Evolutionary conservation across 2,329 filamentous ascomycete genomes (phyloP).

Genomic region (Colletotrichum euphorbiae): DNA sequence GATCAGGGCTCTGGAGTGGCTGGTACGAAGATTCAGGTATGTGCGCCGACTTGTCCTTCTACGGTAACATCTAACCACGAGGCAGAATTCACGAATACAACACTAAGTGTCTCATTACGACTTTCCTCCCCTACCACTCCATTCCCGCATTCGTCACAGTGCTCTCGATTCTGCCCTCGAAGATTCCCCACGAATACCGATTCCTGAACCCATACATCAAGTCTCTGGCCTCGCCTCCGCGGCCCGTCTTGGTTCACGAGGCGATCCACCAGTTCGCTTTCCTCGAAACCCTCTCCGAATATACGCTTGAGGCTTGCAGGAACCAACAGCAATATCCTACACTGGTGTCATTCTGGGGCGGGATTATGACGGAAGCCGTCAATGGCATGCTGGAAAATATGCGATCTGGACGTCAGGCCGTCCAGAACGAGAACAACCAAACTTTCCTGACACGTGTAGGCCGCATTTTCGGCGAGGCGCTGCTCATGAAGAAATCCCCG

Average conservation of each 20-base stretch:
- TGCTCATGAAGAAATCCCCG: conserved; percentile 79
- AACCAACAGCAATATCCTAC: conserved; percentile 79
- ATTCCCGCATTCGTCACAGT: conserved; percentile 87
- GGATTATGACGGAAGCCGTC: conserved; percentile 86
- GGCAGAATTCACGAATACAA: conserved; percentile 90
- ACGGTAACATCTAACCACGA: conserved; percentile 9
- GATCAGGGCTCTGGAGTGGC: conserved; percentile 93
- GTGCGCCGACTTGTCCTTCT: conserved; percentile 44
- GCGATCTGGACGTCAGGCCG: conserved; percentile 78
- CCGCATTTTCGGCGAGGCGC: conserved; percentile 80
- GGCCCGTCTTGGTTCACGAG: conserved; percentile 85
- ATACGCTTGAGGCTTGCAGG: conserved; percentile 80
- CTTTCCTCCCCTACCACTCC: conserved; percentile 93
- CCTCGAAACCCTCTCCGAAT: conserved; percentile 79
- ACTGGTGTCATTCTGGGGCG: conserved; percentile 90
- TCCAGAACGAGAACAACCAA: conserved; percentile 85
- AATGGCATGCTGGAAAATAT: conserved; percentile 83
- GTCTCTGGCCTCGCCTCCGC: conserved; percentile 79
- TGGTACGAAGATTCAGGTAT: conserved; percentile 89
- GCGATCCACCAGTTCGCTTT: conserved; percentile 83
- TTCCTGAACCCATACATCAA: conserved; percentile 90
- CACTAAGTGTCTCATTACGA: conserved; percentile 79
- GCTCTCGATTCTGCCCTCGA: conserved; percentile 85
- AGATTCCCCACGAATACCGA: conserved; percentile 79
- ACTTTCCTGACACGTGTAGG: conserved; percentile 75